Evolutionary conservation across 129 eudicot species (phyloP).

Genomic region (Heracleum sosnowskyi): DNA sequence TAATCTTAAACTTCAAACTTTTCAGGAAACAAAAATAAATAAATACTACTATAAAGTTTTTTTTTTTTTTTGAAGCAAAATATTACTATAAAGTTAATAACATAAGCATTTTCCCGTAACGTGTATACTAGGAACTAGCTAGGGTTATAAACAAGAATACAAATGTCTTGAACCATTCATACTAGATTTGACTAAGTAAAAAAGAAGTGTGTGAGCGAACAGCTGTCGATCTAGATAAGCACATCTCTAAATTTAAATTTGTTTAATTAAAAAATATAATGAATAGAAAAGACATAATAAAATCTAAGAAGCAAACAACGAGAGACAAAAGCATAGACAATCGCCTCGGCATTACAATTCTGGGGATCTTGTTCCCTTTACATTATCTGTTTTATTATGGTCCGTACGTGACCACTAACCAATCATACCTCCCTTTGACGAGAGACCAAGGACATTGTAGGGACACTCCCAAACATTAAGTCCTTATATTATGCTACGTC

Average conservation of each 20-base stretch:
- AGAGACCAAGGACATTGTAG: neutral
- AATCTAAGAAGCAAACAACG: neutral
- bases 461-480: neutral
- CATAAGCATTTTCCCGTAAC: too few relatives aligned
- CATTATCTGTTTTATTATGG: neutral
- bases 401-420: conserved; percentile 7
- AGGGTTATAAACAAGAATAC: neutral
- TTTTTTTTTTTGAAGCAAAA: too few relatives aligned
- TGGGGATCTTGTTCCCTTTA: conserved; percentile 1
- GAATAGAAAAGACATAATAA: neutral
- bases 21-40: too few relatives aligned
- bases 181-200: neutral
- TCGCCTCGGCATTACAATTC: neutral
- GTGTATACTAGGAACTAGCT: neutral
- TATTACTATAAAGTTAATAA: too few relatives aligned
- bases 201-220: neutral
- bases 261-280: neutral
- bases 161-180: neutral
- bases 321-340: conserved; percentile 7
- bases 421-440: neutral
- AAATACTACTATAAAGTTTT: too few relatives aligned
- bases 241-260: neutral
- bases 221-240: neutral
- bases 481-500: neutral
- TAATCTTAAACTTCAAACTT: too few relatives aligned